phyloP scores from a whole-genome alignment of 106 monocot species.

The Cymbidium sinense region DNA sequence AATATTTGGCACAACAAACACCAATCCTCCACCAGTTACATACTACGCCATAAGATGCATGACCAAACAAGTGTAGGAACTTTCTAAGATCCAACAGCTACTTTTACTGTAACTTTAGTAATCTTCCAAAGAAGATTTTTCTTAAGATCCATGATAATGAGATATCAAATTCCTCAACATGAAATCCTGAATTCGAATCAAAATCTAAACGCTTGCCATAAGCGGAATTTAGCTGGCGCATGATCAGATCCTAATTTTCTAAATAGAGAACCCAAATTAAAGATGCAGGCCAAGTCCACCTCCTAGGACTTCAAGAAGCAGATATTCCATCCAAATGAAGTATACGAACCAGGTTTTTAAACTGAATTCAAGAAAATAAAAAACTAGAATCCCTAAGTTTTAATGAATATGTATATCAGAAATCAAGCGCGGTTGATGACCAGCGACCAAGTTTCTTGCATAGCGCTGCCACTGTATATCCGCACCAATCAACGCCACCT shows the following conservation, averaged over 20 bases:
- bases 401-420: constrained; percentile 24
- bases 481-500: constrained; percentile 63
- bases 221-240: neutral
- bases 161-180: too few relatives aligned
- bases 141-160: too few relatives aligned
- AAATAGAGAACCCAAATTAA: neutral
- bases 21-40: neutral
- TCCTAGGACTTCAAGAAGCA: neutral
- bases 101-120: too few relatives aligned
- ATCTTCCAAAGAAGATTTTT: neutral
- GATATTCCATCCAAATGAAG: neutral
- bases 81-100: too few relatives aligned
- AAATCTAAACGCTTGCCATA: neutral
- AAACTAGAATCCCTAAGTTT: neutral
- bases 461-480: constrained; percentile 79
- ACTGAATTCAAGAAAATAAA: neutral
- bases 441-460: constrained; percentile 58
- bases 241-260: neutral
- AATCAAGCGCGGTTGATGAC: constrained; percentile 66
- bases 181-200: neutral
- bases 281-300: neutral
- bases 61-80: too few relatives aligned
- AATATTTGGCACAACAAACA: neutral
- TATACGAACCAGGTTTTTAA: neutral
- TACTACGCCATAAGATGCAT: neutral